Evolutionary conservation across 495 filamentous ascomycete genomes (phyloP), one percentile per base, ranked within the genome.

Genomic region (Pseudoneurospora amorphoporcata): DNA sequence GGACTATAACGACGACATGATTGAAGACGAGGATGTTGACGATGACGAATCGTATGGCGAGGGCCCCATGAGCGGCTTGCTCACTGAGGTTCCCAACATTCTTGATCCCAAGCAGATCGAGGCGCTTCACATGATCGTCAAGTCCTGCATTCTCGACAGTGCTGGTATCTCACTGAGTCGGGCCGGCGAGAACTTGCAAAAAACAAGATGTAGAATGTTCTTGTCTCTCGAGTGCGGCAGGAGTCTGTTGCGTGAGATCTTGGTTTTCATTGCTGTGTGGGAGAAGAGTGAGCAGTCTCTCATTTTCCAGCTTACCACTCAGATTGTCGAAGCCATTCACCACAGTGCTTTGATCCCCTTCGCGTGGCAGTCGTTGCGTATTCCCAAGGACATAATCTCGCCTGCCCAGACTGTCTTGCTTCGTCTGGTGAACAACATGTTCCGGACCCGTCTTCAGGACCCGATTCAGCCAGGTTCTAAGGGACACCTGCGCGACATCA

Each of bases 191-290:
- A 95, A 94, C 77, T 89, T 95, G 80, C 92, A 97, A 78, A 90
- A 92, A 45, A 90, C 94, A 6, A 85, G 94, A 58, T 97, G 94
- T 76, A 92, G 96, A 74, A 92, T 97, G 71, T 86, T 98, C 42
- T 84, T 98, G 71, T 92, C 93, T 0, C 88, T 94, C 71, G 92
- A 95, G 72, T 92, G 91, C 72, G 94, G 94, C 17, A 89, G 92
- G 53, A 97, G 95, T 75, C 84, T 98, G 5, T 86, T 98, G 8
- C 87, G 94, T 61, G 94, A 98, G 76, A 88, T 98, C 69, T 85
- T 98, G 32, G 96, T 98, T 71, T 98, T 98, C 81, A 94, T 98
- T 71, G 94, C 94, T 16, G 94, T 95, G 16, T 98, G 94, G 94
- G 94, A 98, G 77, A 90, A 97, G 72, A 90, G 90, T 16, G 94